Evolutionary conservation across 1,284 basidiomycete species (phyloP), one percentile per base, ranked within the genome.

Genomic region (Tylopilus orsonianus): DNA sequence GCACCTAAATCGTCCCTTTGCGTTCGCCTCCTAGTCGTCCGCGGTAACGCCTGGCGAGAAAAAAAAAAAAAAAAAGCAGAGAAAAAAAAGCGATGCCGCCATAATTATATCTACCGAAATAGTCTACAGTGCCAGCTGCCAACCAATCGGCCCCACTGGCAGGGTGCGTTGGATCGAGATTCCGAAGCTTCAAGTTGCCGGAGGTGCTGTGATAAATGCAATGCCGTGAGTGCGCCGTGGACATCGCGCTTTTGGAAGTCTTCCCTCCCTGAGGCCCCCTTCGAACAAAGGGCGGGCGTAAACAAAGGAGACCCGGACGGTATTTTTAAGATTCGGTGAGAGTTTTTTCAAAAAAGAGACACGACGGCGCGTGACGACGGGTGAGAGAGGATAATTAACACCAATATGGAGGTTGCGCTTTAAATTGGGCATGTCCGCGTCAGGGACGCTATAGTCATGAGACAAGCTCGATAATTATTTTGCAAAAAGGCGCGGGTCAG

Each of bases 81-180:
- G 48, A 54, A 43, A 40, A 33, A 50, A 46, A 59, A 49, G 54
- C 52, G 55, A 58, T 53, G 48, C 52, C 62, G 46, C 52, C 34
- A 55, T 65, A 57, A 61, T 64, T 53, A 46, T 44, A 29, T 20
- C 1, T 61, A 32, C 65, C 53, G 64, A 55, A 64, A 64, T 19
- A 14, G 46, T 48, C 35, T 29, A 14, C 44, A 41, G 26, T 50
- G 26, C 22, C n/a, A 42, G 34, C n/a, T 22, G 30, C 20, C 22
- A 48, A 42, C 33, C 22, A 23, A 26, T 44, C 41, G n/a, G 29
- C 16, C 38, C 26, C 38, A 20, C 16, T 18, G 5, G 19, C 22
- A 41, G 39, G 40, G 41, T 42, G 49, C 3, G 33, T 49, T 26
- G 32, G 36, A 29, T 41, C 42, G 49, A 30, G 29, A 13, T 6